A percentile compares a stretch with the other conserved stretches of the same genome.
These are phyloP conservation scores for Pyrenopolyporus hunteri DNA, from an alignment of 495 filamentous ascomycete genomes.

Conservation along the genomic window DNA sequence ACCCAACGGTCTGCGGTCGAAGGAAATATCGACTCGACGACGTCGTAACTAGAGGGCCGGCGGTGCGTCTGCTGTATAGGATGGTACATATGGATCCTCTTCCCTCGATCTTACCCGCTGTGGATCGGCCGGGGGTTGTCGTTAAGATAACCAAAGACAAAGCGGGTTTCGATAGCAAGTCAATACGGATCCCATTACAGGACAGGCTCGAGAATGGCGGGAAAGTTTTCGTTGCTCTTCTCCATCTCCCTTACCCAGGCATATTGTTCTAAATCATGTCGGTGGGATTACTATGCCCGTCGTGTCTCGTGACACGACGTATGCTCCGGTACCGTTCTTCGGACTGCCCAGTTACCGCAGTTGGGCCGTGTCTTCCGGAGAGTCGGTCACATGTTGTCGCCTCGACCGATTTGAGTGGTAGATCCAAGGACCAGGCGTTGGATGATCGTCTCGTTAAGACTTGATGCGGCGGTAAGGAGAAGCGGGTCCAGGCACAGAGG, in stretches of 20 bases:
- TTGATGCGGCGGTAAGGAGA: constrained; percentile 29
- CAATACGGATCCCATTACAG: constrained; percentile 18
- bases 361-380: constrained; percentile 27
- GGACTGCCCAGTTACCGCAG: constrained; percentile 6
- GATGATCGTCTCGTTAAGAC: constrained; percentile 31
- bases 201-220: constrained; percentile 21
- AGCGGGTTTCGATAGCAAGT: constrained; percentile 4
- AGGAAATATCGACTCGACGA: constrained; percentile 4
- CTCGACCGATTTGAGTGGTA: constrained; percentile 22
- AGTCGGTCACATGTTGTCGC: constrained; percentile 30
- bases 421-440: constrained; percentile 24
- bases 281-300: constrained; percentile 26
- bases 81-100: neutral
- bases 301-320: constrained; percentile 38
- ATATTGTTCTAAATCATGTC: constrained; percentile 31
- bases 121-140: too few relatives aligned
- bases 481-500: constrained; percentile 9
- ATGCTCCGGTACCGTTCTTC: constrained; percentile 36
- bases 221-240: constrained; percentile 19
- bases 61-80: neutral
- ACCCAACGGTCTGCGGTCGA: neutral
- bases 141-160: constrained; percentile 1
- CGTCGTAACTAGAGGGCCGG: neutral
- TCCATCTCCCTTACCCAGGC: constrained; percentile 14
- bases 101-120: too few relatives aligned